Evolutionary conservation across 108 stramenopile species (phyloP).

Genomic region (Fragilaria crotonensis): DNA sequence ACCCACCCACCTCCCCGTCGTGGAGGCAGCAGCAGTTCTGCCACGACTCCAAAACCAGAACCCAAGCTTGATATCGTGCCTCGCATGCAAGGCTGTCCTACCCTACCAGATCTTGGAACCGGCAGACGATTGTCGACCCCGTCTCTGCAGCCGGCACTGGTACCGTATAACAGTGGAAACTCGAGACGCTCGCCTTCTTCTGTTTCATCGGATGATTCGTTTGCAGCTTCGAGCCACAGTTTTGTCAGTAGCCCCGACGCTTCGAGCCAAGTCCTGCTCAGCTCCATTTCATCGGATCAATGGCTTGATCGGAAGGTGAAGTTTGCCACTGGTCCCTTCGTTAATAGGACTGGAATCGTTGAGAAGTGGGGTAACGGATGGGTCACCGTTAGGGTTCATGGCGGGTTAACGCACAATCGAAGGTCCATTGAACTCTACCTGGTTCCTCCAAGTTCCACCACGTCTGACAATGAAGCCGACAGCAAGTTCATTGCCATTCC

Average conservation of each 20-base stretch:
- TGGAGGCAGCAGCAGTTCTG: constrained; percentile 2
- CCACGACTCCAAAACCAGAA: not conserved
- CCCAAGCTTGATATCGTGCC: not conserved
- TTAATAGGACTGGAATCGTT: constrained; percentile 14
- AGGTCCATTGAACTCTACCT: constrained; percentile 31
- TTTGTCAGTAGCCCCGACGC: not conserved
- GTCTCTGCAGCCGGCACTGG: not conserved
- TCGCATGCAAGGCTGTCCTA: not conserved
- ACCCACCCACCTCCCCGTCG: constrained; percentile 27
- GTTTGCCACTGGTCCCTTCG: constrained; percentile 25
- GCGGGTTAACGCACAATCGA: constrained; percentile 27
- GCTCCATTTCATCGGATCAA: constrained; percentile 21
- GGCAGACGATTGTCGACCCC: not conserved
- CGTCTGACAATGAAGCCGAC: too few relatives aligned
- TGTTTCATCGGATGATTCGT: not conserved
- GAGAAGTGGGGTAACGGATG: constrained; percentile 43
- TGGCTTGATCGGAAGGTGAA: constrained; percentile 25
- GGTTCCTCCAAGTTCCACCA: too few relatives aligned
- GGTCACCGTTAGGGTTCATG: constrained; percentile 31
- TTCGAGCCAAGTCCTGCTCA: constrained; percentile 10
- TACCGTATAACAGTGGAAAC: not conserved
- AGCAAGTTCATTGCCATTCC: too few relatives aligned
- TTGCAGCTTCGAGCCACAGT: not conserved
- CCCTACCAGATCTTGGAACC: not conserved
- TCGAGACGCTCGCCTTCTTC: not conserved